A percentile compares a stretch with the other conserved stretches of the same genome.
Conservation (phyloP, 495 filamentous ascomycete species). For the Acidiella bohemica region DNA sequence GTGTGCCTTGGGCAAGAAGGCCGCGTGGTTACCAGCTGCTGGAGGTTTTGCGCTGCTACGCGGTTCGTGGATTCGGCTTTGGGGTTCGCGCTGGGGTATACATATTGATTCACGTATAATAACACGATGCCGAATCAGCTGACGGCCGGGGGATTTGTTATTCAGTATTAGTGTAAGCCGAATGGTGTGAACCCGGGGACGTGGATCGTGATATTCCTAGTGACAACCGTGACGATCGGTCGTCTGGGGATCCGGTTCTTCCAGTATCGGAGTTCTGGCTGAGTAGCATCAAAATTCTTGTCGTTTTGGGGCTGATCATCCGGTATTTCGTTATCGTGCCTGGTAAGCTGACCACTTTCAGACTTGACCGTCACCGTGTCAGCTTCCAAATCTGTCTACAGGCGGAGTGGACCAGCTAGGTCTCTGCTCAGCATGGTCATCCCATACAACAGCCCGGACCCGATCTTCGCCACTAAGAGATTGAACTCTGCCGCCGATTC, state of each 20-base stretch:
- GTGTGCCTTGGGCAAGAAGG: conserved; percentile 50
- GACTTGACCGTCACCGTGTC: no score
- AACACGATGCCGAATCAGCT: conserved; percentile 23
- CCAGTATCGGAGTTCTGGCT: conserved; percentile 32
- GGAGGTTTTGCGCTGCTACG: conserved; percentile 44
- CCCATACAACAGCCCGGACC: conserved; percentile 21
- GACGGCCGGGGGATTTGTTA: conserved; percentile 13
- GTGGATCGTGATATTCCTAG: conserved; percentile 35
- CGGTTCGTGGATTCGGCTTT: conserved; percentile 50
- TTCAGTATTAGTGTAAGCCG: conserved; percentile 35
- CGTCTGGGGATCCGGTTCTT: conserved; percentile 46
- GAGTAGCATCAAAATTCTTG: conserved; percentile 33
- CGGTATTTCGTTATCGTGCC: no score
- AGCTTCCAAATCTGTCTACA: no score
- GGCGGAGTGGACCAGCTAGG: conserved; percentile 34
- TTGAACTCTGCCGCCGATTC: conserved; percentile 54
- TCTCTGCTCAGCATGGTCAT: conserved; percentile 45
- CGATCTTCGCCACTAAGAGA: conserved; percentile 36
- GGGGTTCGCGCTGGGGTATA: conserved; percentile 47
- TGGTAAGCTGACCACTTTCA: no score
- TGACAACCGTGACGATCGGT: conserved; percentile 34
- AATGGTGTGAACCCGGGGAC: conserved; percentile 40
- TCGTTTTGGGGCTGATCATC: conserved; percentile 32
- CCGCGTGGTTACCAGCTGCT: conserved; percentile 43
- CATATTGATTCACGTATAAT: conserved; percentile 28